Percentiles rank a stretch among this genome's conserved stretches.
Conservation (phyloP, 164 flowering plant species). For the Brasenia schreberi region DNA sequence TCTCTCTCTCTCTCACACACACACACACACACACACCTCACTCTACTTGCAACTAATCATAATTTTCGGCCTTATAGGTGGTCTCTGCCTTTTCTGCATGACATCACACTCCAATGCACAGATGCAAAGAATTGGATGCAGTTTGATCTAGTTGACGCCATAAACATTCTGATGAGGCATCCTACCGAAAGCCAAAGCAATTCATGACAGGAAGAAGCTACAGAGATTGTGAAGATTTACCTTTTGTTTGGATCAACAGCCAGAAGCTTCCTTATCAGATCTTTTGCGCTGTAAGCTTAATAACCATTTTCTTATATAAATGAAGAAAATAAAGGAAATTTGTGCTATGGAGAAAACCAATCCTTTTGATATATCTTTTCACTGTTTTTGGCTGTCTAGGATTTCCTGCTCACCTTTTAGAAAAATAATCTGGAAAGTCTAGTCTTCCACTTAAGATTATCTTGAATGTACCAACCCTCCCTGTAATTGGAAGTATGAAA, state of each 20-base stretch:
- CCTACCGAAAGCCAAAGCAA: neutral
- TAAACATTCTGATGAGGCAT: neutral
- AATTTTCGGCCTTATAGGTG: too few relatives aligned
- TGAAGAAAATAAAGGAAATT: neutral
- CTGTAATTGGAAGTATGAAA: neutral
- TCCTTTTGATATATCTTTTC: too few relatives aligned
- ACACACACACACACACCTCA: too few relatives aligned
- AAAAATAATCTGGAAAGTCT: neutral
- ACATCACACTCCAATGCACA: too few relatives aligned
- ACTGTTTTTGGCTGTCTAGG: neutral
- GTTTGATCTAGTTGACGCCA: neutral
- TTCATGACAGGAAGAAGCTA: neutral
- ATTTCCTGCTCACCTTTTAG: neutral
- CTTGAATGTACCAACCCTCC: neutral
- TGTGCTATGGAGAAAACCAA: neutral
- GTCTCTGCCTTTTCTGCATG: too few relatives aligned
- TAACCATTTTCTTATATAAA: neutral
- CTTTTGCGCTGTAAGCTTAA: neutral
- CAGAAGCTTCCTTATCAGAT: neutral
- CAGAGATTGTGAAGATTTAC: neutral
- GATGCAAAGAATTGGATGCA: too few relatives aligned
- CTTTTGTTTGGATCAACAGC: too few relatives aligned
- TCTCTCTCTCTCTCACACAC: too few relatives aligned
- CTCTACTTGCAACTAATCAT: too few relatives aligned
- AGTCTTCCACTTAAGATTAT: neutral